phyloP scores from a whole-genome alignment of 192 early-diverging fungal species.

The Kappamyces sp. region DNA sequence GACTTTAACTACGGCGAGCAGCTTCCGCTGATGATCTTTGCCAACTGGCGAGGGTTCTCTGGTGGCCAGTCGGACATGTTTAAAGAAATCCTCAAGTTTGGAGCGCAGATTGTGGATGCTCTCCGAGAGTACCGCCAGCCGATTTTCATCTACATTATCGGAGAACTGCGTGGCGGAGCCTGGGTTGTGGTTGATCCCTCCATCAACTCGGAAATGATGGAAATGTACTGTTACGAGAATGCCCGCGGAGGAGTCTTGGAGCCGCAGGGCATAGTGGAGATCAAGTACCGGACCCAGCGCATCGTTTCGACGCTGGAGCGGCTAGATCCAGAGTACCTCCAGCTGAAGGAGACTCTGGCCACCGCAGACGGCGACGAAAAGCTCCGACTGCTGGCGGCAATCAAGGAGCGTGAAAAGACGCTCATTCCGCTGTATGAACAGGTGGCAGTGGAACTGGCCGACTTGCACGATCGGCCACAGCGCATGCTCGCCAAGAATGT shows the following conservation, averaged over 20 bases:
- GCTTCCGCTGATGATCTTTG: conserved; percentile 96
- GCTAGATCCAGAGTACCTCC: conserved; percentile 70
- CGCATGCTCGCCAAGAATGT: conserved; percentile 95
- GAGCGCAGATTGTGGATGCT: conserved; percentile 95
- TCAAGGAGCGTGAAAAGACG: conserved; percentile 80
- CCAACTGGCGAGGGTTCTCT: conserved; percentile 99
- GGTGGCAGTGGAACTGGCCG: conserved; percentile 91
- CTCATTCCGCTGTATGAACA: conserved; percentile 90
- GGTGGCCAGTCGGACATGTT: conserved; percentile 99
- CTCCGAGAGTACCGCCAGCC: conserved; percentile 93
- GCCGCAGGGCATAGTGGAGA: conserved; percentile 95
- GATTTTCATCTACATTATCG: conserved; percentile 94
- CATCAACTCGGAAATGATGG: conserved; percentile 97
- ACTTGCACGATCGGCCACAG: conserved; percentile 92
- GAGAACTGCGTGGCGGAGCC: conserved; percentile 95
- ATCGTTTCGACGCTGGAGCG: conserved; percentile 89
- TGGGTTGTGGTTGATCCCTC: conserved; percentile 97
- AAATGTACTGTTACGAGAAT: conserved; percentile 95
- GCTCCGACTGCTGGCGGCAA: conserved; percentile 56
- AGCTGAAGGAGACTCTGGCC: conserved; percentile 59
- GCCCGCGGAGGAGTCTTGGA: conserved; percentile 93
- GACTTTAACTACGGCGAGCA: conserved; percentile 99
- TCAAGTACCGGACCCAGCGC: conserved; percentile 95
- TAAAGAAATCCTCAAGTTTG: conserved; percentile 96
- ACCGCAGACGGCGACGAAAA: conserved; percentile 30